Evolutionary conservation across 805 yeast species (phyloP).

Genomic region (Sugiyamaella lignohabitans): DNA sequence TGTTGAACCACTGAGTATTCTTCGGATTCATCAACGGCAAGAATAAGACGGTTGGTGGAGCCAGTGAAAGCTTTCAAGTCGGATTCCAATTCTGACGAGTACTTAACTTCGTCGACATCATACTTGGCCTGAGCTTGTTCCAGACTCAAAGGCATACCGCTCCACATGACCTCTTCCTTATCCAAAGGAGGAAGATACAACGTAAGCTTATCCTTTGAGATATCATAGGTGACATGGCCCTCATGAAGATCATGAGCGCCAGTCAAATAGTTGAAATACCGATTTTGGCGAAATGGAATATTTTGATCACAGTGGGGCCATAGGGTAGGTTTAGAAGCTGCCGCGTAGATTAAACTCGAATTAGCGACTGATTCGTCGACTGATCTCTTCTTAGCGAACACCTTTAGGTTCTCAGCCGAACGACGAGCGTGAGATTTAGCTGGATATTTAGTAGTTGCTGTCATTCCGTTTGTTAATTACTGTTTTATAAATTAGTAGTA

Average conservation of each 20-base stretch:
- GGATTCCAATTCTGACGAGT: constrained; percentile 44
- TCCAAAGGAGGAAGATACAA: constrained; percentile 80
- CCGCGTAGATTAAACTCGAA: constrained; percentile 33
- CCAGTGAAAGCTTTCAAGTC: constrained; percentile 17
- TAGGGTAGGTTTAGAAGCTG: constrained; percentile 35
- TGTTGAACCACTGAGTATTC: constrained; percentile 18
- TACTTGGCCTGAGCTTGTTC: constrained; percentile 58
- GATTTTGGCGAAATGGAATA: constrained; percentile 75
- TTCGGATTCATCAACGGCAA: constrained; percentile 22
- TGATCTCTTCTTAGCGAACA: constrained; percentile 29
- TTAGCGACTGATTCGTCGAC: constrained; percentile 32
- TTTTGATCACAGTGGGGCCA: constrained; percentile 76
- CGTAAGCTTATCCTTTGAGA: constrained; percentile 49
- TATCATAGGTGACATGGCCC: constrained; percentile 55
- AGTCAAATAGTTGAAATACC: constrained; percentile 81
- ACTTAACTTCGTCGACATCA: constrained; percentile 79
- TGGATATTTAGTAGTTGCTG: constrained; percentile 52
- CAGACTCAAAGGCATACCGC: constrained; percentile 71
- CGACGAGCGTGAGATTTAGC: constrained; percentile 65
- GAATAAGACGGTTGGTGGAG: not conserved
- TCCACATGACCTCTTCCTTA: constrained; percentile 91
- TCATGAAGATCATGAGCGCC: constrained; percentile 76
- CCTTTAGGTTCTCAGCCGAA: constrained; percentile 23
- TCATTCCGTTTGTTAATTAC: no score
- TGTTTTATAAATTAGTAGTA: no score